Evolutionary conservation across 2,329 filamentous ascomycete species (phyloP), one percentile per base, ranked within the genome.

Genomic region (Paradendryphiella salina): DNA sequence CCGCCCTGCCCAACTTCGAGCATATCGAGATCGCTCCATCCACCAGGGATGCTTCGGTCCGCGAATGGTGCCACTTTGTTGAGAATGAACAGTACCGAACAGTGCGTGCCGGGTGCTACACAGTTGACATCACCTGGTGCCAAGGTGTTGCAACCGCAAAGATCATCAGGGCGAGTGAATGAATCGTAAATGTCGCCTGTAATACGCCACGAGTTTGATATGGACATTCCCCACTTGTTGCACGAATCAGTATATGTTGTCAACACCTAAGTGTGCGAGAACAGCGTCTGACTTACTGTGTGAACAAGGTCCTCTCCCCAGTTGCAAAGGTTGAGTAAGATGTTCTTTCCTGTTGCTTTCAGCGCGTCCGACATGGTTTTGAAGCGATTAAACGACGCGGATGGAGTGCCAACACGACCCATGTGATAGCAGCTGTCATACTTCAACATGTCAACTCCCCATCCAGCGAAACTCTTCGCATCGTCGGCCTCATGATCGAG

Each of bases 381-480:
- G 58, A 64, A 67, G 20, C 64, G 56, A 23, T 65, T 57, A 44
- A 67, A 66, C 1, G 63, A 66, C 11, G 60, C 46, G 6, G 56
- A 58, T 4, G 64, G 64, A 17, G 61, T 66, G 18, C 64, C 64
- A 14, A 63, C 60, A 13, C 62, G 61, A 17, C 63, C 64, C 58
- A 64, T 63, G 15, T 67, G 62, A 39, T 67, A 70, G 58, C 71
- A 73, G 52, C 66, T 71, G 54, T 73, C 70, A 21, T 73, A 73
- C 37, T 73, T 73, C 18, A 71, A 55, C 53, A 67, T 71, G 32
- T 73, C 70, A 20, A 73, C 60, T 4, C 67, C 71, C 69, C 69
- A 73, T 13, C 50, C 54, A 3, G 65, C 64, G 31, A 63, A 66
- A 23, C 59, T 61, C 15, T 65, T 54, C 13, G 64, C 65, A 53